A percentile compares a stretch with the other conserved stretches of the same genome.
phyloP scores from a whole-genome alignment of 164 flowering plant species.

The Hamamelis virginiana region DNA sequence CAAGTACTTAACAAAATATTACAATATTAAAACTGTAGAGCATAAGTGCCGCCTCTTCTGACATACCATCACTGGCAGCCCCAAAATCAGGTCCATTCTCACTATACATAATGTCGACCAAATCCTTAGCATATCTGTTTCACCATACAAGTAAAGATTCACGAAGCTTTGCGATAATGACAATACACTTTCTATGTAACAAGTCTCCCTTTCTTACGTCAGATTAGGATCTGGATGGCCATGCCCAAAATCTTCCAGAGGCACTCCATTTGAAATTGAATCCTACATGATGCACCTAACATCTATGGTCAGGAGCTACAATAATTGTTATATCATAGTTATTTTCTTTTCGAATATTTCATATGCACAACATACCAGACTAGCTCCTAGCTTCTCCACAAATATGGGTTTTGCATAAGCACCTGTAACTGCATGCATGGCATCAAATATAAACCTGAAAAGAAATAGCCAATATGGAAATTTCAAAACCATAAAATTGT shows the following conservation, averaged over 20 bases:
- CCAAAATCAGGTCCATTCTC: conserved; percentile 92
- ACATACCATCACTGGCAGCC: conserved; percentile 97
- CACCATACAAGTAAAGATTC: conserved; percentile 9
- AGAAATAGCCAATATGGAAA: conserved; percentile 2
- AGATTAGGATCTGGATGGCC: conserved; percentile 99
- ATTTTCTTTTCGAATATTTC: not conserved
- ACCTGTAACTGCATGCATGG: conserved; percentile 99
- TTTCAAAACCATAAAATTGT: not conserved
- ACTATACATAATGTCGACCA: conserved; percentile 79
- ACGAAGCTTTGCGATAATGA: not conserved
- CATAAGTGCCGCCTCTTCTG: not conserved
- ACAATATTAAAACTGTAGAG: not conserved
- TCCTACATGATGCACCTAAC: conserved; percentile 50
- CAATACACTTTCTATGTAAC: not conserved
- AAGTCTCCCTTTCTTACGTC: conserved; percentile 57
- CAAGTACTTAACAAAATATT: not conserved
- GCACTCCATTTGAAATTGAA: conserved; percentile 86
- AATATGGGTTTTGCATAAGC: conserved; percentile 98
- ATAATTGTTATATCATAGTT: not conserved
- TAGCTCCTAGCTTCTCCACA: conserved; percentile 84
- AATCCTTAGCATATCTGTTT: conserved; percentile 89
- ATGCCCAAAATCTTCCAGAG: conserved; percentile 96
- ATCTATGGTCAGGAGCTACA: conserved; percentile 18
- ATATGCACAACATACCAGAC: conserved; percentile 46
- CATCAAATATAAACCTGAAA: conserved; percentile 91